phyloP scores from a whole-genome alignment of 2,329 filamentous ascomycete genomes.

The Salinomyces thailandicus region DNA sequence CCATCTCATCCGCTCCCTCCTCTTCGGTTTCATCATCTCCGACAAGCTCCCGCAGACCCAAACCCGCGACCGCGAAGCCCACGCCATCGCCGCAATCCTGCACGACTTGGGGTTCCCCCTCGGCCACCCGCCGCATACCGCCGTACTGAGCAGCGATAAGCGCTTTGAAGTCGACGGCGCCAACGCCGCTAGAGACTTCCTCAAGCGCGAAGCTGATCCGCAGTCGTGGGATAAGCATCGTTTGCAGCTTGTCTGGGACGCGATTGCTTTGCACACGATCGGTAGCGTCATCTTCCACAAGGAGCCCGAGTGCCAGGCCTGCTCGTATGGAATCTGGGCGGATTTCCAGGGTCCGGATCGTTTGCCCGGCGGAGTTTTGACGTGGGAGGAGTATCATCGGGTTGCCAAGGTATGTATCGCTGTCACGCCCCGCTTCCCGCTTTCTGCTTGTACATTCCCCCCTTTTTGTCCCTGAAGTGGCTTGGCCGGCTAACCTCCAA shows the following conservation, averaged over 20 bases:
- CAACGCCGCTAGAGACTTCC: slow-evolving; percentile 33
- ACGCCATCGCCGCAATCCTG: slow-evolving; percentile 17
- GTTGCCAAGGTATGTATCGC: slow-evolving; percentile 8
- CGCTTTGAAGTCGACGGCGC: slow-evolving; percentile 44
- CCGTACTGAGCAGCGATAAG: slow-evolving; percentile 33
- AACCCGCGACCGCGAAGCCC: slow-evolving; percentile 13
- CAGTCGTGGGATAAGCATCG: slow-evolving; percentile 31
- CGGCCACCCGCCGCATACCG: slow-evolving; percentile 31
- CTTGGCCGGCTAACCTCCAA: not conserved
- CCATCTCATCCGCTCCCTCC: slow-evolving; percentile 30
- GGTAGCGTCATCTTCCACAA: slow-evolving; percentile 32
- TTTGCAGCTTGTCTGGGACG: slow-evolving; percentile 40
- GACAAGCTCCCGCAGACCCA: slow-evolving; percentile 22
- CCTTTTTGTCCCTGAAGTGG: too few species aligned
- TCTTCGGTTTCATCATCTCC: slow-evolving; percentile 28
- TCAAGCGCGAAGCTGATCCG: slow-evolving; percentile 18
- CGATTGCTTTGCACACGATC: slow-evolving; percentile 38
- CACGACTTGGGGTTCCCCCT: slow-evolving; percentile 33
- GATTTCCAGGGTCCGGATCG: slow-evolving; percentile 14
- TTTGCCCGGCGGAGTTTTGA: slow-evolving; percentile 11
- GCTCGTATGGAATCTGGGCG: slow-evolving; percentile 14
- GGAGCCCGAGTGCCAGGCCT: slow-evolving; percentile 32
- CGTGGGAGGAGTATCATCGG: slow-evolving; percentile 14
- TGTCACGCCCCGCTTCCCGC: too few species aligned
- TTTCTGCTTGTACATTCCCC: too few species aligned